These are phyloP conservation scores for Magnusiomyces paraingens DNA, from an alignment of 1,139 yeast species.

Conservation along the genomic window DNA sequence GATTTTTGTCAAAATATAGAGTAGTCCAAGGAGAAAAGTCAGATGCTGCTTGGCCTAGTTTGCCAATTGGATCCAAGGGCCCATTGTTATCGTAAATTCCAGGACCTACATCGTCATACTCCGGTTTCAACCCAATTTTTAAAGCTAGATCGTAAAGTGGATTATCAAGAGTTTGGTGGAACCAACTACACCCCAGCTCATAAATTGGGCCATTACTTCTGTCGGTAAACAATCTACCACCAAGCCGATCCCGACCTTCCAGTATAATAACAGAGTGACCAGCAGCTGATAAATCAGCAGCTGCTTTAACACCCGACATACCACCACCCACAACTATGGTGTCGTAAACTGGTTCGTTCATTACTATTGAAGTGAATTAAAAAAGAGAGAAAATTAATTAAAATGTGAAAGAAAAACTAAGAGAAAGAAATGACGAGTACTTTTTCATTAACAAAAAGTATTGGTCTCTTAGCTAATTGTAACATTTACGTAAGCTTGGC, in stretches of 20 bases:
- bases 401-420: not conserved
- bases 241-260: constrained; percentile 54
- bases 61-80: constrained; percentile 31
- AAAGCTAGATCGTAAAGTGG: constrained; percentile 36
- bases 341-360: not conserved
- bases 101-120: constrained; percentile 44
- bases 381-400: not conserved
- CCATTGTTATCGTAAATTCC: constrained; percentile 31
- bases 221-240: constrained; percentile 41
- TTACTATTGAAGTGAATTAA: too few relatives aligned
- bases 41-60: constrained; percentile 43
- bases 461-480: not conserved
- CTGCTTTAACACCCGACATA: constrained; percentile 73
- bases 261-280: constrained; percentile 43
- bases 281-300: constrained; percentile 45
- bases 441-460: not conserved
- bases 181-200: constrained; percentile 87
- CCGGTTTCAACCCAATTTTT: constrained; percentile 23
- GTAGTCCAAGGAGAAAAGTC: constrained; percentile 61
- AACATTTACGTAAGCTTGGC: too few relatives aligned
- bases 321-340: constrained; percentile 75
- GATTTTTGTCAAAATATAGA: constrained; percentile 11
- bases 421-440: not conserved
- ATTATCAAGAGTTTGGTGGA: constrained; percentile 72
- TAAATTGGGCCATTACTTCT: constrained; percentile 23